Evolutionary conservation across 1,284 basidiomycete genomes (phyloP).

Genomic region (Caloboletus inedulis): DNA sequence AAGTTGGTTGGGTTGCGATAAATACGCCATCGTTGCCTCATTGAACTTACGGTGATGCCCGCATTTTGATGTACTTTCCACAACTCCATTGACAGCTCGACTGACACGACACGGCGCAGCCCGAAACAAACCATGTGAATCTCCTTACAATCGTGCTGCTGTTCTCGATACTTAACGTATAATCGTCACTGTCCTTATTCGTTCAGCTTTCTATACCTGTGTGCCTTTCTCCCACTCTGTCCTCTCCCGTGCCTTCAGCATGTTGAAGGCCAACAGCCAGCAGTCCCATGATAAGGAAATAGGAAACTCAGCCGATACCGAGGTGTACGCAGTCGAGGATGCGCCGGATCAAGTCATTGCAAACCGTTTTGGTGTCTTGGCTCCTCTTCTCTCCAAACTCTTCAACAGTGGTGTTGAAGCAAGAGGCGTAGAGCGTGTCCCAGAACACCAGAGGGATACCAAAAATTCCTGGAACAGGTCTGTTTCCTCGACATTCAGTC

Average conservation of each 20-base stretch:
- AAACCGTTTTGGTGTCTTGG: constrained; percentile 37
- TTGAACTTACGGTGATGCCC: too few species aligned
- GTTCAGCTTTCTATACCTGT: background rate
- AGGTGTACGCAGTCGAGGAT: constrained; percentile 14
- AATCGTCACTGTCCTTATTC: background rate
- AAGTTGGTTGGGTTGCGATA: background rate
- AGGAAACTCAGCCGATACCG: background rate
- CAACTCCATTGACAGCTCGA: background rate
- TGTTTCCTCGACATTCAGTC: constrained; percentile 8
- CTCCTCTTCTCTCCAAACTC: constrained; percentile 38
- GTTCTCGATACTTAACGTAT: background rate
- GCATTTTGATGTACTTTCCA: background rate
- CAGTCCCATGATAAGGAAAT: constrained; percentile 24
- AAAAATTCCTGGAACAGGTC: constrained; percentile 52
- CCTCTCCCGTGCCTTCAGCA: background rate
- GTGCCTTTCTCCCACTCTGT: background rate
- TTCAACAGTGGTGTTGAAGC: constrained; percentile 48
- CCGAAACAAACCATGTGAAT: background rate
- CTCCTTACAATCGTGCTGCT: background rate
- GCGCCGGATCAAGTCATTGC: constrained; percentile 36
- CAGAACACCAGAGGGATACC: constrained; percentile 44
- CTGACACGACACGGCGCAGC: too few species aligned
- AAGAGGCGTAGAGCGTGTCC: constrained; percentile 50
- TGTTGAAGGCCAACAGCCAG: constrained; percentile 8
- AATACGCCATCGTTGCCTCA: background rate